Percentiles rank a stretch among this genome's conserved stretches.
phyloP scores from a whole-genome alignment of 2,329 filamentous ascomycete genomes.

The Endocalyx cinctus region DNA sequence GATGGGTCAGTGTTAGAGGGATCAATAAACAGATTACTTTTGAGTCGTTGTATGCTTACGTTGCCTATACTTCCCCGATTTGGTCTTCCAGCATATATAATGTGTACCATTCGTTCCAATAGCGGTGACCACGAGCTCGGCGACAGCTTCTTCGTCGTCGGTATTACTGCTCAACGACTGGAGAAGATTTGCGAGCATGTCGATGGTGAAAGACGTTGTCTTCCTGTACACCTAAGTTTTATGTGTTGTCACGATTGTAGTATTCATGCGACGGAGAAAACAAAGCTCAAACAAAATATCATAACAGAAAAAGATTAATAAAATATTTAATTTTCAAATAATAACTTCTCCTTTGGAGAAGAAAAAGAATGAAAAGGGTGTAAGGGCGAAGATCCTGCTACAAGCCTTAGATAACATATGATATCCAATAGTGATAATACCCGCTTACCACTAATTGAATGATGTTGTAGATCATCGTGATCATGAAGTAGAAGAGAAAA shows the following conservation, averaged over 20 bases:
- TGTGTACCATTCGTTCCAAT: slow-evolving; percentile 23
- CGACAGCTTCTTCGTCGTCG: slow-evolving; percentile 20
- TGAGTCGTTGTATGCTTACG: slow-evolving; percentile 12
- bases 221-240: too few species aligned
- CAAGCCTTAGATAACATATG: too few species aligned
- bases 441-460: too few species aligned
- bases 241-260: too few species aligned
- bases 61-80: slow-evolving; percentile 21
- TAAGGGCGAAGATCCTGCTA: too few species aligned
- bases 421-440: too few species aligned
- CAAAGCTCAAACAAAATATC: too few species aligned
- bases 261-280: too few species aligned
- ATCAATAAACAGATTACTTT: neutral
- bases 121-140: slow-evolving; percentile 27
- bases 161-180: slow-evolving; percentile 17
- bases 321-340: too few species aligned
- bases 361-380: too few species aligned
- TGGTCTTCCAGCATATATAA: slow-evolving; percentile 29
- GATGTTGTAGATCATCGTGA: too few species aligned
- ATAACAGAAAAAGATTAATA: neutral
- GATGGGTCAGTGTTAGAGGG: slow-evolving; percentile 1
- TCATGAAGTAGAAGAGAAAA: neutral
- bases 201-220: slow-evolving; percentile 2
- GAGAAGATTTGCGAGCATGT: slow-evolving; percentile 23
- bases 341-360: too few species aligned